Evolutionary conservation across 495 filamentous ascomycete species (phyloP).

Genomic region (Aspergillus biplanus): DNA sequence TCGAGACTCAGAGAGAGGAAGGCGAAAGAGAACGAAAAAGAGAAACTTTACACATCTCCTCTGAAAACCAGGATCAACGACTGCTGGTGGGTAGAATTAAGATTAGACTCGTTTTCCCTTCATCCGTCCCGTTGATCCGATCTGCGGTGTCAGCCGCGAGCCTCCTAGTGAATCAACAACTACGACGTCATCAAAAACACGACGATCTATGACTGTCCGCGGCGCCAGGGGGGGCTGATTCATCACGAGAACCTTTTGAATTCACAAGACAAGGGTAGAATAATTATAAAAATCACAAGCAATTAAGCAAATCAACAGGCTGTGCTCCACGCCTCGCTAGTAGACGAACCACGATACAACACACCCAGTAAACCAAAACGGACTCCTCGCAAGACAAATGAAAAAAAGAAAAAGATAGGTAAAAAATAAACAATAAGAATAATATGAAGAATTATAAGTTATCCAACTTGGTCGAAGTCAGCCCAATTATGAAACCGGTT

Average conservation of each 20-base stretch:
- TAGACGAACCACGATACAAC: slow-evolving; percentile 20
- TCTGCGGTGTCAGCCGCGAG: slow-evolving; percentile 15
- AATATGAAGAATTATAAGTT: background rate
- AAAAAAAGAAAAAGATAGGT: slow-evolving; percentile 16
- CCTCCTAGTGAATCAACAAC: slow-evolving; percentile 12
- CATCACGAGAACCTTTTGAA: background rate
- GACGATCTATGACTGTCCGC: background rate
- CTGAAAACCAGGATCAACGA: background rate
- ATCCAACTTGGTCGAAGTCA: background rate
- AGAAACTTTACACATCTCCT: background rate
- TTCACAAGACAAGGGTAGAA: slow-evolving; percentile 1
- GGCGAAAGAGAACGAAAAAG: background rate
- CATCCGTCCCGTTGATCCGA: slow-evolving; percentile 31
- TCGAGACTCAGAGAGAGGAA: background rate
- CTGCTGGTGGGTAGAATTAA: slow-evolving; percentile 4
- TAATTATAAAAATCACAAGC: slow-evolving; percentile 14
- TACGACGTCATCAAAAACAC: background rate
- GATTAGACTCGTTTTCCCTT: slow-evolving; percentile 24
- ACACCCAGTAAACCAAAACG: slow-evolving; percentile 16
- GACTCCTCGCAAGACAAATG: slow-evolving; percentile 6
- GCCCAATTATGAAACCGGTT: slow-evolving; percentile 40
- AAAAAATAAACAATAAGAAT: slow-evolving; percentile 5
- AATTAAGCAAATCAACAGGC: slow-evolving; percentile 12
- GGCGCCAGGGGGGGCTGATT: background rate
- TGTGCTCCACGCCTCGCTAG: slow-evolving; percentile 28